These are phyloP conservation scores for Fusarium sp. DNA, from an alignment of 2,329 filamentous ascomycete species.

Conservation along the genomic window DNA sequence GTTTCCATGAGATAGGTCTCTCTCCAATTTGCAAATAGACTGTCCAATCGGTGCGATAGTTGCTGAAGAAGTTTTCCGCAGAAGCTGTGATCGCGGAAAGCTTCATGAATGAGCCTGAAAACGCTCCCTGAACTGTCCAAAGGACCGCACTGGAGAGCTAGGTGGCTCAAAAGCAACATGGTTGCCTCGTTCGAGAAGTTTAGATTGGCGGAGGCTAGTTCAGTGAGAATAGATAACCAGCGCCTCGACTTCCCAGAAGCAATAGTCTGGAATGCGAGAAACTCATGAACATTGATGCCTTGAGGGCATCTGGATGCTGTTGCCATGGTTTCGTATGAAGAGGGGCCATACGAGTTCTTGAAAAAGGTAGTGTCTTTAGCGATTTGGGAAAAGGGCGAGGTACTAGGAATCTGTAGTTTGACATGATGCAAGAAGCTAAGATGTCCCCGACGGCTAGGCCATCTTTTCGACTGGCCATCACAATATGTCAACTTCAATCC, in stretches of 20 bases:
- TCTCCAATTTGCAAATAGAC: constrained; percentile 69
- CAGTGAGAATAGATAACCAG: constrained; percentile 64
- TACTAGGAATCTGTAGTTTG: constrained; percentile 40
- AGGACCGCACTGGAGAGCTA: constrained; percentile 69
- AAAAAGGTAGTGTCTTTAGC: constrained; percentile 26
- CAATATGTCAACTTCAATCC: constrained; percentile 41
- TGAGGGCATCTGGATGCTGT: constrained; percentile 64
- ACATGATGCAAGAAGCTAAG: constrained; percentile 41
- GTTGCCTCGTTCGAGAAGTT: constrained; percentile 72
- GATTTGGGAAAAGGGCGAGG: constrained; percentile 38
- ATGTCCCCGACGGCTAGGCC: constrained; percentile 37
- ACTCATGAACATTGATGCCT: constrained; percentile 65
- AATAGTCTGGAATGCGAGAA: constrained; percentile 64
- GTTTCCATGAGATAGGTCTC: constrained; percentile 71
- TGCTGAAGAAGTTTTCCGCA: constrained; percentile 63
- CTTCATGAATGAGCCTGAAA: constrained; percentile 60
- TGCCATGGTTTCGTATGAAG: constrained; percentile 68
- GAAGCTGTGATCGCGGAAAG: constrained; percentile 65
- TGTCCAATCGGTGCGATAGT: constrained; percentile 58
- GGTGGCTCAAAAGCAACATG: constrained; percentile 62
- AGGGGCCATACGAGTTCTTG: constrained; percentile 56
- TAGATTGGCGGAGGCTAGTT: constrained; percentile 66
- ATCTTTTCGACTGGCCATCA: constrained; percentile 30
- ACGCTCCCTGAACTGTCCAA: constrained; percentile 42
- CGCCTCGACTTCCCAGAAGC: constrained; percentile 61